These are phyloP conservation scores for Leptographium lundbergii DNA, from an alignment of 2,329 filamentous ascomycete species.

Conservation along the genomic window DNA sequence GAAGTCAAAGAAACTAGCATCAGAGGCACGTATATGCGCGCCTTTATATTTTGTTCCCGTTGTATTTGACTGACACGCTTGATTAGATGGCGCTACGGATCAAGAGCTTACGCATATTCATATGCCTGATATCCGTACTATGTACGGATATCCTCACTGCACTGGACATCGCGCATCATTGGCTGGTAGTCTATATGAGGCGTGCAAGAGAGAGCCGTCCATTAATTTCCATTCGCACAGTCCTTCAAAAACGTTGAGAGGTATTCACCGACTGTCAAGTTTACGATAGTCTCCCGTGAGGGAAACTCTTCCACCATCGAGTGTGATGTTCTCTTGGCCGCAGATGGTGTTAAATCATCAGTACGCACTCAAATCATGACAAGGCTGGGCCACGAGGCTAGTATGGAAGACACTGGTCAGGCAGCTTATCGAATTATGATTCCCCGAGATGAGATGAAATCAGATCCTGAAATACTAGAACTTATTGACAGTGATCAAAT, in stretches of 20 bases:
- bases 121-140: constrained; percentile 52
- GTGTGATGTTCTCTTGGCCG: constrained; percentile 38
- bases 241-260: constrained; percentile 41
- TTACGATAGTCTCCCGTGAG: background rate
- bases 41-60: background rate
- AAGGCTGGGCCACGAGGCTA: constrained; percentile 34
- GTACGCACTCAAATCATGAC: constrained; percentile 41
- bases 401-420: constrained; percentile 57
- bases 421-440: constrained; percentile 73
- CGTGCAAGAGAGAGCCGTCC: constrained; percentile 45
- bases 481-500: constrained; percentile 55
- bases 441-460: constrained; percentile 49
- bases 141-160: constrained; percentile 67
- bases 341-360: constrained; percentile 42
- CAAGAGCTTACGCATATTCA: constrained; percentile 58
- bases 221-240: constrained; percentile 59
- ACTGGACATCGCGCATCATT: constrained; percentile 66
- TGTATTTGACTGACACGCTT: background rate
- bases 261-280: constrained; percentile 31
- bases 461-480: constrained; percentile 53
- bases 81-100: constrained; percentile 51
- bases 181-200: constrained; percentile 55
- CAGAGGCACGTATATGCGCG: constrained; percentile 32
- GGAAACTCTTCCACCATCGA: constrained; percentile 22
- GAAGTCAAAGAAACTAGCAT: constrained; percentile 61